phyloP scores from a whole-genome alignment of 208 protist genomes.

The Leishmania gerbilli region DNA sequence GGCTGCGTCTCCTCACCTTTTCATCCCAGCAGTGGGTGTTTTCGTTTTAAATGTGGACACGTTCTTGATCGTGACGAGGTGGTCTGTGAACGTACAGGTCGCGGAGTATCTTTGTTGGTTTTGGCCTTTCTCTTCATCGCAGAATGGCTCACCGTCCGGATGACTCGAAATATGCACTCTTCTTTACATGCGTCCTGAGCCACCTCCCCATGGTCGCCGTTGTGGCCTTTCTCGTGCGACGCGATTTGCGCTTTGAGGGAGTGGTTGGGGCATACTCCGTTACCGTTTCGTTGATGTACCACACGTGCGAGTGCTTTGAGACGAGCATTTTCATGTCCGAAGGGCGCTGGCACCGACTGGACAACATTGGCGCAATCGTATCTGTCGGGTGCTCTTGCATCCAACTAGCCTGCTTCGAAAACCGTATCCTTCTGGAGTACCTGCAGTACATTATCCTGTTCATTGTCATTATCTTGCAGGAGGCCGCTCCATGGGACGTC shows the following conservation, averaged over 20 bases:
- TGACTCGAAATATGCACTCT: constrained; percentile 36
- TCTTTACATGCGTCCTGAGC: constrained; percentile 60
- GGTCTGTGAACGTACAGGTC: neutral
- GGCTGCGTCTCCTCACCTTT: neutral
- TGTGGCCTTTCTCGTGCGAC: constrained; percentile 31
- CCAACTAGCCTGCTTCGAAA: constrained; percentile 38
- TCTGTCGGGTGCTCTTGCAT: constrained; percentile 49
- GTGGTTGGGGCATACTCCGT: constrained; percentile 38
- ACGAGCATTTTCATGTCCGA: constrained; percentile 51
- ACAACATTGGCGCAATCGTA: constrained; percentile 74
- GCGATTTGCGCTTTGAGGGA: constrained; percentile 33
- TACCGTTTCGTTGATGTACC: constrained; percentile 71
- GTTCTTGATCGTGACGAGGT: neutral
- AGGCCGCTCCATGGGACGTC: constrained; percentile 67
- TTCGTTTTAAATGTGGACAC: neutral
- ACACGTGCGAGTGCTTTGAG: constrained; percentile 61
- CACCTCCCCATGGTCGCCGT: constrained; percentile 50
- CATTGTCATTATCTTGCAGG: constrained; percentile 50
- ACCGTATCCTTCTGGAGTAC: constrained; percentile 30
- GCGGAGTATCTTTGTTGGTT: neutral
- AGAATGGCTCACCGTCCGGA: constrained; percentile 25
- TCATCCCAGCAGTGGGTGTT: too few relatives aligned
- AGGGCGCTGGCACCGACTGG: constrained; percentile 67
- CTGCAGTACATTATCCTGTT: constrained; percentile 56
- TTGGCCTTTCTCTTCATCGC: neutral